Conservation (phyloP, 2,329 filamentous ascomycete genomes). For the Tolypocladium capitatum region DNA sequence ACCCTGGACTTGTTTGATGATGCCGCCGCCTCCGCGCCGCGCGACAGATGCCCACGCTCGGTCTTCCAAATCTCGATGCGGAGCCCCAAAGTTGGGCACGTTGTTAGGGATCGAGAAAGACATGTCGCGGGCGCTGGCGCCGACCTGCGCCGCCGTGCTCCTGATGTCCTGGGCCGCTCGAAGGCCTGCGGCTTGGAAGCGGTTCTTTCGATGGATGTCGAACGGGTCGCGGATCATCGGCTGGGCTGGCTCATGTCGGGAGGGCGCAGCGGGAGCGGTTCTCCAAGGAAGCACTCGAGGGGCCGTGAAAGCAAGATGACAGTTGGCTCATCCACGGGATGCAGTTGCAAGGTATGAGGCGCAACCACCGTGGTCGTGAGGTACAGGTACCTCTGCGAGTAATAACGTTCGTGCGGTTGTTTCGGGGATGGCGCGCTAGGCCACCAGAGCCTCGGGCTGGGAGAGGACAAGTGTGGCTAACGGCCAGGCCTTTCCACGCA, state of each 20-base stretch:
- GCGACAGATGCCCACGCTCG: conserved; percentile 44
- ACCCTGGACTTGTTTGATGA: conserved; percentile 42
- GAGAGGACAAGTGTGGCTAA: background rate
- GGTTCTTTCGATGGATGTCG: conserved; percentile 27
- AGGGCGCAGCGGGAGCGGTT: background rate
- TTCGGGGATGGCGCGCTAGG: background rate
- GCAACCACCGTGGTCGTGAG: background rate
- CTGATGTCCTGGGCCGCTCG: conserved; percentile 29
- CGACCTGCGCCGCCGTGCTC: conserved; percentile 35
- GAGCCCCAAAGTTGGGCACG: conserved; percentile 54
- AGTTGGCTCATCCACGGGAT: background rate
- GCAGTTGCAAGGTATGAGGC: background rate
- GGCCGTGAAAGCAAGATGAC: background rate
- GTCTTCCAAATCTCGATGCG: conserved; percentile 53
- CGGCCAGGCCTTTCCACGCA: too few species aligned
- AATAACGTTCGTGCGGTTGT: background rate
- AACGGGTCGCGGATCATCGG: conserved; percentile 32
- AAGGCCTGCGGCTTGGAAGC: conserved; percentile 34
- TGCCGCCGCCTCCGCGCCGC: conserved; percentile 22
- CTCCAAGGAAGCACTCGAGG: background rate
- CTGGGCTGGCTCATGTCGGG: conserved; percentile 16
- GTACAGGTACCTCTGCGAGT: background rate
- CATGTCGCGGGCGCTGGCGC: conserved; percentile 41
- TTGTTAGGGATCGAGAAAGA: conserved; percentile 55
- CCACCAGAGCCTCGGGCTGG: background rate